Conservation (phyloP, 108 stramenopile species). For the Cyclotella choctawhatcheeana region DNA sequence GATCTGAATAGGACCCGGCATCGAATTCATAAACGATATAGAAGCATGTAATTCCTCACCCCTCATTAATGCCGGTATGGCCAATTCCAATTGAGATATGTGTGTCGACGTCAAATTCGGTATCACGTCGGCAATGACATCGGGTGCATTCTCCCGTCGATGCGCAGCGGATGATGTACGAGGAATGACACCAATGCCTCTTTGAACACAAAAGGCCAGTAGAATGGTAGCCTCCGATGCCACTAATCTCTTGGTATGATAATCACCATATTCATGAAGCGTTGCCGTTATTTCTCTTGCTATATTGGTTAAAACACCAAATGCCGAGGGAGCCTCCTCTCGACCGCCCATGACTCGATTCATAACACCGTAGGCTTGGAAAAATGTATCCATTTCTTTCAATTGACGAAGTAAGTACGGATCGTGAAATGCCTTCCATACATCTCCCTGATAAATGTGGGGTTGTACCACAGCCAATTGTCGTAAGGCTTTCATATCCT, state of each 20-base stretch:
- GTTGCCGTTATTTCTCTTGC: slow-evolving; percentile 16
- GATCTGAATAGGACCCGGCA: slow-evolving; percentile 51
- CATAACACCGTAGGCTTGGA: slow-evolving; percentile 78
- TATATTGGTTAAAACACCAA: slow-evolving; percentile 21
- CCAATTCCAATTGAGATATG: slow-evolving; percentile 28
- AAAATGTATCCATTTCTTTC: slow-evolving; percentile 58
- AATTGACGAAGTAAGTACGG: slow-evolving; percentile 61
- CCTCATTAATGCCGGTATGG: slow-evolving; percentile 57
- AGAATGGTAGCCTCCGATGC: slow-evolving; percentile 41
- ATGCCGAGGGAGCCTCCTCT: slow-evolving; percentile 43
- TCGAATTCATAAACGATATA: slow-evolving; percentile 55
- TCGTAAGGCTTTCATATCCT: slow-evolving; percentile 68
- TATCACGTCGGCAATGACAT: slow-evolving; percentile 49
- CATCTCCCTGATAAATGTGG: slow-evolving; percentile 73
- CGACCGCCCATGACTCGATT: slow-evolving; percentile 49
- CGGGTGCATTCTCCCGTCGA: slow-evolving; percentile 48
- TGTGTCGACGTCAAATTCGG: slow-evolving; percentile 38
- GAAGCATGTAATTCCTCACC: slow-evolving; percentile 54
- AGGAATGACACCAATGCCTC: slow-evolving; percentile 33
- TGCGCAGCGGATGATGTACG: slow-evolving; percentile 36
- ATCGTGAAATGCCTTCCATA: slow-evolving; percentile 80
- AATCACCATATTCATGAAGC: not conserved
- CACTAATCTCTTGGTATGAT: not conserved
- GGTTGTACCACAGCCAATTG: slow-evolving; percentile 54
- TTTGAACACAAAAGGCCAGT: slow-evolving; percentile 33